Base-by-base conservation (phyloP, 108 stramenopile species). In the Licmophora abbreviata region DNA sequence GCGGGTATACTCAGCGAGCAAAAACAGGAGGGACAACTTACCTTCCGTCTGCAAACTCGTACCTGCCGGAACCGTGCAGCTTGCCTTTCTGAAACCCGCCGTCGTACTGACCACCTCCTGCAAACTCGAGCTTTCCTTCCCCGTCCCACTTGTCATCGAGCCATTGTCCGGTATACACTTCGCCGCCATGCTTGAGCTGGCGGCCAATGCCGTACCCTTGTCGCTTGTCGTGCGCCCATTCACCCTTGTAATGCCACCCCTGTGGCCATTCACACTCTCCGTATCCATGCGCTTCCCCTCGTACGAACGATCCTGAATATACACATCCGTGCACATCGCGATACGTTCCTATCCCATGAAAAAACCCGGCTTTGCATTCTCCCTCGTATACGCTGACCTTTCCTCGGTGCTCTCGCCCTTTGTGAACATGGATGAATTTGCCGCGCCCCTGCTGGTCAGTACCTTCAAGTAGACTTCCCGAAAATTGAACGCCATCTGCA, bases 1-100 rank as follows among this genome's bases (percentile, higher is more conserved):
- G n/a, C n/a, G n/a, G n/a, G n/a, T n/a, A n/a, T n/a, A n/a, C n/a
- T n/a, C n/a, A n/a, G n/a, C n/a, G n/a, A n/a, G n/a, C n/a, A n/a
- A n/a, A n/a, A n/a, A n/a, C n/a, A n/a, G n/a, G n/a, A n/a, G n/a
- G n/a, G n/a, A n/a, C n/a, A n/a, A n/a, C n/a, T n/a, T n/a, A n/a
- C n/a, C n/a, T 44, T 11, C 43, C 43, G 18, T 44, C 43, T 7
- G 43, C 8, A 44, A 44, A 44, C 8, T 44, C 43, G 18, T 44
- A 44, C 18, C 7, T 44, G 8, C 43, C 43, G 12, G 12, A 7
- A 17, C 43, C 43, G 18, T 44, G 43, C 8, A 44, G 17, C 43
- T 44, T 44, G 17, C 17, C 43, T 17, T 18, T 11, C 8, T 18
- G 8, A 17, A 44, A 44, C 8, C n/a, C 18, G 17, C 43, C 43